Conservation (phyloP, 148 eudicot genomes). For the Vaccinium vitisidaea region DNA sequence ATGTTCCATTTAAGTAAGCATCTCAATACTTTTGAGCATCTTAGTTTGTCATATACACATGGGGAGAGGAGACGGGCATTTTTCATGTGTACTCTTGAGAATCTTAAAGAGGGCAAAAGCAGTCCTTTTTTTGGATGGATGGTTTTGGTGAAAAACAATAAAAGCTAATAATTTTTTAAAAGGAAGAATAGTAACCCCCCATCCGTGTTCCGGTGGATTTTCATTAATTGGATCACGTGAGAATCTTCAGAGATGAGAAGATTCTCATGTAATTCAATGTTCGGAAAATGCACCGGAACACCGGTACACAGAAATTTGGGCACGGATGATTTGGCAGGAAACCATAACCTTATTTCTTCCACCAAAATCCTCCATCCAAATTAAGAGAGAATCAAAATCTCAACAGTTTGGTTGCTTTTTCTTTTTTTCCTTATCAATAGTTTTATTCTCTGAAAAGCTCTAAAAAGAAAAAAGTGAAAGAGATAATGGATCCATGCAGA, state of each 20-base stretch:
- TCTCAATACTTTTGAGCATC: neutral
- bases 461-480: slow-evolving; percentile 27
- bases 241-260: neutral
- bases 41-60: neutral
- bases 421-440: neutral
- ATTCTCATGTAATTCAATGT: too few species aligned
- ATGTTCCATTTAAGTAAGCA: neutral
- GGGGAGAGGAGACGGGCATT: neutral
- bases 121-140: neutral
- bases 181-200: neutral
- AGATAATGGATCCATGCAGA: slow-evolving; percentile 26
- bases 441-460: slow-evolving; percentile 20
- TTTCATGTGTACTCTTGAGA: slow-evolving; percentile 1
- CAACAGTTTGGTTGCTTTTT: slow-evolving; percentile 5
- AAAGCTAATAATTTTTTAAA: neutral
- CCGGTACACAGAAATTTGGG: neutral
- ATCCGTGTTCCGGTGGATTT: neutral
- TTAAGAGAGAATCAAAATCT: slow-evolving; percentile 23
- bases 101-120: slow-evolving; percentile 11
- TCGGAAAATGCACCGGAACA: neutral
- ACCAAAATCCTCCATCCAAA: neutral
- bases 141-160: neutral
- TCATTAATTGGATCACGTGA: neutral
- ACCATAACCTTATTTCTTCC: neutral
- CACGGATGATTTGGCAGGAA: neutral